phyloP scores from a whole-genome alignment of 805 yeast genomes.

The Metschnikowia picachoensis region DNA sequence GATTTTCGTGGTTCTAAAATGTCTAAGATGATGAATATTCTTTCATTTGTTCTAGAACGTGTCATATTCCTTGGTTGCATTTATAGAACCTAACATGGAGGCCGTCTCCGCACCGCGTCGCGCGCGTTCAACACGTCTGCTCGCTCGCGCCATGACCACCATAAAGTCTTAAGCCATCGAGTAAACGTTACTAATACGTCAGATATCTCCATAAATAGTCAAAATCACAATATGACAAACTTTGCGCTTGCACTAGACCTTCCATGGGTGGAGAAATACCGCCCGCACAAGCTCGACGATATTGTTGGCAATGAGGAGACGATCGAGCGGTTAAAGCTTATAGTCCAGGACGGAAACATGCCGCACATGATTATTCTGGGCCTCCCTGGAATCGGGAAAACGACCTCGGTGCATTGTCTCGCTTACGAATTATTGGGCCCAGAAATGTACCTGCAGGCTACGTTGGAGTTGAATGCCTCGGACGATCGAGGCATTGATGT shows the following conservation, averaged over 20 bases:
- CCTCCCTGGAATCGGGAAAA: constrained; percentile 95
- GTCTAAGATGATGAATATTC: too few species aligned
- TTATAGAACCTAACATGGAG: too few species aligned
- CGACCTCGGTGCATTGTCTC: constrained; percentile 87
- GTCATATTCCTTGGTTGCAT: too few species aligned
- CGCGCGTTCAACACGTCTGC: too few species aligned
- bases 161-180: too few species aligned
- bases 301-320: constrained; percentile 94
- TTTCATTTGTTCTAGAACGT: too few species aligned
- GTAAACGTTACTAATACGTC: too few species aligned
- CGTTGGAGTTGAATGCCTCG: constrained; percentile 89
- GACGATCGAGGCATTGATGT: constrained; percentile 98
- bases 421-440: constrained; percentile 78
- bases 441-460: constrained; percentile 69
- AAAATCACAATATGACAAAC: constrained; percentile 3
- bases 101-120: too few species aligned
- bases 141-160: too few species aligned
- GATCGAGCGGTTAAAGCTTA: constrained; percentile 73
- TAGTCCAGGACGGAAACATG: constrained; percentile 92
- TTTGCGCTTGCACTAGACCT: constrained; percentile 26
- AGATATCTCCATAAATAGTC: too few species aligned
- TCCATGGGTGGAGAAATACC: constrained; percentile 85
- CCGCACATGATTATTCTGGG: constrained; percentile 97
- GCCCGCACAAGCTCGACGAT: constrained; percentile 76
- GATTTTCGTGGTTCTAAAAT: too few species aligned